Percentiles rank a stretch among this genome's conserved stretches.
Evolutionary conservation across 306 rosid genomes (phyloP).

Genomic region (Heteromeles arbutifolia): DNA sequence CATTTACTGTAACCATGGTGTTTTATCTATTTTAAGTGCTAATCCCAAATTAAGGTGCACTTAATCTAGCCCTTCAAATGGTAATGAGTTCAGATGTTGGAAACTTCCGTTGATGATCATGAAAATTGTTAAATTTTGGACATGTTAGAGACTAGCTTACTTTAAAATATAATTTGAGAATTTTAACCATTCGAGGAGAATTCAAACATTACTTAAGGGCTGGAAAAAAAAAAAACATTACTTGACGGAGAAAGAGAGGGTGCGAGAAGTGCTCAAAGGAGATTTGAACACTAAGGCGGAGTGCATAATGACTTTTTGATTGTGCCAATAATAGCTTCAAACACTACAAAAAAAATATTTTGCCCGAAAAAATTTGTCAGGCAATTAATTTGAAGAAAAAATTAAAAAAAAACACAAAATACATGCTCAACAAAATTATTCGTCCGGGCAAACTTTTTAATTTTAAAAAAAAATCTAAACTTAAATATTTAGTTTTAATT

Average conservation of each 20-base stretch:
- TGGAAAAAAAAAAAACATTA: too few species aligned
- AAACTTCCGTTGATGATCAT: not conserved
- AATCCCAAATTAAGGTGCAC: not conserved
- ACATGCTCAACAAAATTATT: too few species aligned
- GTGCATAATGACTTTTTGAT: not conserved
- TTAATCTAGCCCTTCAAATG: not conserved
- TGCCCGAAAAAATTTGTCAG: too few species aligned
- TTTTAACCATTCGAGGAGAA: not conserved
- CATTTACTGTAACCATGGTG: not conserved
- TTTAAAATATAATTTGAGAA: not conserved
- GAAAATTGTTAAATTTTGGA: not conserved
- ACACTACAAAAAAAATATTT: too few species aligned
- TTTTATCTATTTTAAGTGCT: too few species aligned
- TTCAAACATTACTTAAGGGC: too few species aligned
- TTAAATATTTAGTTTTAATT: too few species aligned
- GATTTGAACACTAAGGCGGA: not conserved
- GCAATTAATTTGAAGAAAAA: too few species aligned
- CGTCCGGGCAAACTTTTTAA: too few species aligned
- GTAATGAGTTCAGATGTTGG: constrained; percentile 1
- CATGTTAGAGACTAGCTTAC: not conserved
- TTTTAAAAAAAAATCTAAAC: too few species aligned
- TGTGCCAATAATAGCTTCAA: not conserved
- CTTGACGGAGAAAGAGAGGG: not conserved
- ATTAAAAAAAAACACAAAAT: too few species aligned
- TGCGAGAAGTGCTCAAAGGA: not conserved